Evolutionary conservation across 2,329 filamentous ascomycete genomes (phyloP).

Genomic region (Fusarium algeriense): DNA sequence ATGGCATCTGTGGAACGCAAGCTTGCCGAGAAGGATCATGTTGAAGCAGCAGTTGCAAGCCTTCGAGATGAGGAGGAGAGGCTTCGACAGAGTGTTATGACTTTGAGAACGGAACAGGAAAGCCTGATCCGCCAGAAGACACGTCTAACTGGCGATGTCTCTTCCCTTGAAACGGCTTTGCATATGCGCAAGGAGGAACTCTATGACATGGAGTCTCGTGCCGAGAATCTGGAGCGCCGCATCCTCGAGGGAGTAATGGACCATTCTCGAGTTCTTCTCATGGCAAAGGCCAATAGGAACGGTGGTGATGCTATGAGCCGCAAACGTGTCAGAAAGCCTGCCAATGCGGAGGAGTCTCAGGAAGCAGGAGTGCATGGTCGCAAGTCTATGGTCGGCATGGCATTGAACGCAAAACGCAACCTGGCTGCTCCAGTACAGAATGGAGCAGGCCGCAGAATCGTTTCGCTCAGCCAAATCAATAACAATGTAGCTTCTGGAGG

Average conservation of each 20-base stretch:
- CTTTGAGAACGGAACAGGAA: constrained; percentile 77
- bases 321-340: constrained; percentile 64
- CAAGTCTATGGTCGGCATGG: constrained; percentile 63
- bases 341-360: constrained; percentile 40
- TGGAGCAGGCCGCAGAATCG: constrained; percentile 79
- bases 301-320: constrained; percentile 69
- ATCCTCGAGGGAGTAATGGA: constrained; percentile 97
- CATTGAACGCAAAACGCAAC: constrained; percentile 65
- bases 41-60: constrained; percentile 66
- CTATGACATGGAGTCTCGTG: constrained; percentile 88
- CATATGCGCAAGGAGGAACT: constrained; percentile 91
- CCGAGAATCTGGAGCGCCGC: constrained; percentile 88
- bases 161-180: constrained; percentile 90
- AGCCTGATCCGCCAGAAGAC: constrained; percentile 82
- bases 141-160: constrained; percentile 85
- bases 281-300: constrained; percentile 70
- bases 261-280: constrained; percentile 90
- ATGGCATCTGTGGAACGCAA: constrained; percentile 84
- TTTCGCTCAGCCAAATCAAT: constrained; percentile 91
- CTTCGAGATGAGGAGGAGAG: constrained; percentile 66
- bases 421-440: constrained; percentile 60
- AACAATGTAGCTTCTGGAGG: constrained; percentile 75
- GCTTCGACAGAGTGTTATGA: constrained; percentile 66
- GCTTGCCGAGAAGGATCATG: constrained; percentile 72
- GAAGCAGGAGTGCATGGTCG: constrained; percentile 42